Evolutionary conservation across 179 eudicot genomes (phyloP).

Genomic region (Silene vulgaris): DNA sequence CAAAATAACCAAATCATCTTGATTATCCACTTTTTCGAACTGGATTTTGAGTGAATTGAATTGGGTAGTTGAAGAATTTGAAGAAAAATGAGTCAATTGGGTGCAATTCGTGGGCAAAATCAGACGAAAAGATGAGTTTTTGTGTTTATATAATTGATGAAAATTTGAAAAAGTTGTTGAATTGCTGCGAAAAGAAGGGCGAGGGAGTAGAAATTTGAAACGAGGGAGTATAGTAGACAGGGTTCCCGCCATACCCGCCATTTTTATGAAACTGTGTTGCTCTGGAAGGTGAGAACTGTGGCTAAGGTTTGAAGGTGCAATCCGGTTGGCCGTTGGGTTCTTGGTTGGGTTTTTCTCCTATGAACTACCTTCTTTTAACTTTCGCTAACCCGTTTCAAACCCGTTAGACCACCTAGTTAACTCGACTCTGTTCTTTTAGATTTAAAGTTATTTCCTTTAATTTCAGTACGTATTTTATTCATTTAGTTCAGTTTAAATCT

Average conservation of each 20-base stretch:
- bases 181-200: constrained; percentile 24
- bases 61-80: constrained; percentile 25
- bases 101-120: constrained; percentile 10
- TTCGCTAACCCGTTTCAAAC: too few species aligned
- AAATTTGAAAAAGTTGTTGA: constrained; percentile 4
- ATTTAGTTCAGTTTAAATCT: too few species aligned
- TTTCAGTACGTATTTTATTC: too few species aligned
- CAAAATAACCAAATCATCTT: constrained; percentile 54
- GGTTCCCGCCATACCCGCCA: constrained; percentile 27
- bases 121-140: not conserved
- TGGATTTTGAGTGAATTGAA: constrained; percentile 28
- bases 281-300: not conserved
- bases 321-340: too few species aligned
- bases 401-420: too few species aligned
- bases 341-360: too few species aligned
- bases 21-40: constrained; percentile 15
- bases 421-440: too few species aligned
- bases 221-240: constrained; percentile 32
- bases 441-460: too few species aligned
- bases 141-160: constrained; percentile 1
- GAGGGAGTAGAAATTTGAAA: constrained; percentile 34
- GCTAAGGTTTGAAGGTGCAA: not conserved
- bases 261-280: not conserved
- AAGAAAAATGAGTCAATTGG: constrained; percentile 25
- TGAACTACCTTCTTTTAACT: too few species aligned